These are phyloP conservation scores for Talaromyces pinophilus DNA, from an alignment of 2,329 filamentous ascomycete species.

Conservation along the genomic window DNA sequence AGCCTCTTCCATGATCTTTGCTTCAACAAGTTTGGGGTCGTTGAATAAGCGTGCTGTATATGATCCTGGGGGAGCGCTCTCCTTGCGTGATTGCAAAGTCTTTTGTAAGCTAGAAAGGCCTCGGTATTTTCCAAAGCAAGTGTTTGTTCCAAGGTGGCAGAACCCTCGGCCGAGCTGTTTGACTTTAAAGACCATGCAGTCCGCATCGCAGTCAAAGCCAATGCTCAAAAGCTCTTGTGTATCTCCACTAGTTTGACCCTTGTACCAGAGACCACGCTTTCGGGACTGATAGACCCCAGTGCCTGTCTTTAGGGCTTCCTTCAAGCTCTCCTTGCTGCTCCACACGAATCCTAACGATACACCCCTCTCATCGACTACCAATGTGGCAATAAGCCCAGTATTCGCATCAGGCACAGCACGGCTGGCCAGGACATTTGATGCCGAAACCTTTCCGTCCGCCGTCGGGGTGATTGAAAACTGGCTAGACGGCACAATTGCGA, in stretches of 20 bases:
- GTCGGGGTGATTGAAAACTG: slow-evolving; percentile 68
- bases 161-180: slow-evolving; percentile 86
- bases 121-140: slow-evolving; percentile 83
- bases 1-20: slow-evolving; percentile 98
- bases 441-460: slow-evolving; percentile 60
- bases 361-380: slow-evolving; percentile 86
- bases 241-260: slow-evolving; percentile 91
- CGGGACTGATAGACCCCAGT: slow-evolving; percentile 92
- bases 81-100: slow-evolving; percentile 78
- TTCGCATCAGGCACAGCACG: slow-evolving; percentile 78
- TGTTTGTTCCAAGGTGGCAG: slow-evolving; percentile 89
- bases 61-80: slow-evolving; percentile 80
- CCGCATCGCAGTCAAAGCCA: slow-evolving; percentile 87
- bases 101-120: slow-evolving; percentile 84
- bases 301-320: slow-evolving; percentile 78
- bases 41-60: slow-evolving; percentile 93
- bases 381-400: slow-evolving; percentile 83
- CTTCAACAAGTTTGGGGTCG: slow-evolving; percentile 82
- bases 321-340: slow-evolving; percentile 86
- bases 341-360: slow-evolving; percentile 87
- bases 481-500: slow-evolving; percentile 74
- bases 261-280: slow-evolving; percentile 94
- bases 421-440: slow-evolving; percentile 69
- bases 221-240: slow-evolving; percentile 85
- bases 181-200: slow-evolving; percentile 87